A percentile compares a stretch with the other conserved stretches of the same genome.
Conservation (phyloP, 225 moss, liverwort and hornwort genomes). For the Pseudoscleropodium purum region DNA sequence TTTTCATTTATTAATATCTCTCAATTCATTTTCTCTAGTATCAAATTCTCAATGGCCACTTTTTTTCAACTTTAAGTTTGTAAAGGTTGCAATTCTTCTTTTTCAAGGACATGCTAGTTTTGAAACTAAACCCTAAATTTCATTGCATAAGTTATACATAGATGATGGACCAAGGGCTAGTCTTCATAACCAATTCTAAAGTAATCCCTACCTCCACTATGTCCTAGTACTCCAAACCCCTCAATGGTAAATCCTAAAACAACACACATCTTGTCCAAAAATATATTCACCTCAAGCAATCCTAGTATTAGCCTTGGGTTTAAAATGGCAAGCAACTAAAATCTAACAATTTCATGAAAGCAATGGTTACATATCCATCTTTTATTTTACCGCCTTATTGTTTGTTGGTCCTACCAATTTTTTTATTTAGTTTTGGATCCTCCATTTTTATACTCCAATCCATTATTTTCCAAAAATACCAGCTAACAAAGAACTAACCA, state of each 20-base stretch:
- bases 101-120: background rate
- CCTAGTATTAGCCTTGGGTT: accelerated
- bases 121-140: background rate
- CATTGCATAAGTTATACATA: accelerated
- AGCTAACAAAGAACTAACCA: accelerated
- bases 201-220: accelerated
- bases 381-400: background rate
- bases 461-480: background rate
- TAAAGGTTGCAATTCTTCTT: accelerated
- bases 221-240: background rate
- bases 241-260: background rate
- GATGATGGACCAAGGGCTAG: background rate
- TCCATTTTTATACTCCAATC: accelerated
- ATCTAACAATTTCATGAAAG: background rate
- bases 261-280: accelerated
- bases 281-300: accelerated
- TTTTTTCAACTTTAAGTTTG: background rate
- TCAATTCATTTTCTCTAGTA: accelerated
- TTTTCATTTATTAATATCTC: background rate
- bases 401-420: background rate
- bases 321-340: background rate
- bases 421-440: background rate
- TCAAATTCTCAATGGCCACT: accelerated
- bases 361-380: background rate
- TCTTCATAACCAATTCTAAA: background rate